Base-by-base conservation (phyloP, 2,329 filamentous ascomycete genomes). In the Aspergillus sp. region DNA sequence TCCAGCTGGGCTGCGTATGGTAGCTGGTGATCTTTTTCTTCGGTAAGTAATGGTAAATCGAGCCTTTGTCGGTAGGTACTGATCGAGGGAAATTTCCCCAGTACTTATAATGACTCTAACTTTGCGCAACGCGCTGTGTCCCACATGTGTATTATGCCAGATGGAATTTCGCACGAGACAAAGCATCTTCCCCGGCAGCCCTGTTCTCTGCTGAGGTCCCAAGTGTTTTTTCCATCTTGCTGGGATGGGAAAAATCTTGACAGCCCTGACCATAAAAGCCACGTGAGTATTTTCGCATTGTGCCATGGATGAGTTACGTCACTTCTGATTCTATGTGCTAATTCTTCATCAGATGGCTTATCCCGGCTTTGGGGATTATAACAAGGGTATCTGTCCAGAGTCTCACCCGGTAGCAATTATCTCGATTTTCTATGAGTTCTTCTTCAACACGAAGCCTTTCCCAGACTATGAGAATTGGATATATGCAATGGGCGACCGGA, bases 121-220 rank as follows among this genome's bases (percentile, higher is more conserved):
- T 39, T 51, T 10, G 40, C 47, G 2, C 55, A 59, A 27, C 69
- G 78, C 31, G 82, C 79, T 26, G 71, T 83, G 37, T 75, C 69
- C 35, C 81, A 75, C 53, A 72, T 72, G 44, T 85, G 82, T 52
- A 68, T 83, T 8, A 70, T 71, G 43, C 71, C 75, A 39, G 64
- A 59, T 35, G 67, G 71, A 8, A 61, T 64, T 8, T 65, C 65
- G 3, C 43, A 37, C 6, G 73, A 81, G 42, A 75, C 70, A 2
- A 66, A 68, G n/a, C 64, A 79, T n/a, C 85, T 93, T 61, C 87
- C 87, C 27, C 75, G 83, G 59, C 74, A 49, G 28, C 28, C 45
- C 7, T 57, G 53, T 33, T 37, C 44, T 19, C 45, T 43, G 12
- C 50, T 67, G 37, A 58, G 65, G 37, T 58, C 60, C 19, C 61